These are phyloP conservation scores for Simplicillium aogashimaense DNA, from an alignment of 2,329 filamentous ascomycete genomes.

Conservation along the genomic window DNA sequence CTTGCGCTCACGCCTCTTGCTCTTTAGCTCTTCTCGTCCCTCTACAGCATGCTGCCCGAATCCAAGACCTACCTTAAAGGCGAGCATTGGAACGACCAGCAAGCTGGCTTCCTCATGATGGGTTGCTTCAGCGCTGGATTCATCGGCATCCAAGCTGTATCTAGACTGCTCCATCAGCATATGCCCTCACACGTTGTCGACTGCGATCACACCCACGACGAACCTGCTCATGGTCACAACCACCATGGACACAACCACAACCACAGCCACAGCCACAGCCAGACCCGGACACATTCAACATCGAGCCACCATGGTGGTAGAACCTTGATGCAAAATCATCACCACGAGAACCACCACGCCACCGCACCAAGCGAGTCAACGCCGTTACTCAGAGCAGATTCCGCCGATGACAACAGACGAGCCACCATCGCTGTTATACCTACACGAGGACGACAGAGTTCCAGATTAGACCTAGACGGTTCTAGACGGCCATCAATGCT, in stretches of 20 bases:
- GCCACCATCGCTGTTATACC: not conserved
- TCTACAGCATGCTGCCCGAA: slow-evolving; percentile 89
- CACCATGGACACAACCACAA: slow-evolving; percentile 6
- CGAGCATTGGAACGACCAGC: slow-evolving; percentile 55
- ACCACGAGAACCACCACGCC: slow-evolving; percentile 26
- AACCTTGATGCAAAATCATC: not conserved
- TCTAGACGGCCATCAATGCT: slow-evolving; percentile 42
- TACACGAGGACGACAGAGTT: slow-evolving; percentile 13
- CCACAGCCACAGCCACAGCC: slow-evolving; percentile 1
- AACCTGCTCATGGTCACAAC: slow-evolving; percentile 25
- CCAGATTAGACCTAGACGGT: slow-evolving; percentile 15
- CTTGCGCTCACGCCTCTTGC: too few relatives aligned
- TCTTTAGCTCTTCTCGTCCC: slow-evolving; percentile 71
- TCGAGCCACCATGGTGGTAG: slow-evolving; percentile 5
- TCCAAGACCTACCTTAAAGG: slow-evolving; percentile 67
- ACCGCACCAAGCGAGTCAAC: slow-evolving; percentile 35
- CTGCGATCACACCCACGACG: slow-evolving; percentile 65
- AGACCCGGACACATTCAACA: slow-evolving; percentile 9
- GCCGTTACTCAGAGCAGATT: slow-evolving; percentile 14
- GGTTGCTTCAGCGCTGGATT: slow-evolving; percentile 62
- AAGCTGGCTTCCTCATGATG: slow-evolving; percentile 60
- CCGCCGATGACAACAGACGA: not conserved
- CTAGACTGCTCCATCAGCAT: slow-evolving; percentile 60
- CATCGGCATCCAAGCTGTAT: slow-evolving; percentile 64
- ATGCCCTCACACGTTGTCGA: slow-evolving; percentile 74